These are phyloP conservation scores for Artomyces pyxidatus DNA, from an alignment of 768 basidiomycete species.

Conservation along the genomic window DNA sequence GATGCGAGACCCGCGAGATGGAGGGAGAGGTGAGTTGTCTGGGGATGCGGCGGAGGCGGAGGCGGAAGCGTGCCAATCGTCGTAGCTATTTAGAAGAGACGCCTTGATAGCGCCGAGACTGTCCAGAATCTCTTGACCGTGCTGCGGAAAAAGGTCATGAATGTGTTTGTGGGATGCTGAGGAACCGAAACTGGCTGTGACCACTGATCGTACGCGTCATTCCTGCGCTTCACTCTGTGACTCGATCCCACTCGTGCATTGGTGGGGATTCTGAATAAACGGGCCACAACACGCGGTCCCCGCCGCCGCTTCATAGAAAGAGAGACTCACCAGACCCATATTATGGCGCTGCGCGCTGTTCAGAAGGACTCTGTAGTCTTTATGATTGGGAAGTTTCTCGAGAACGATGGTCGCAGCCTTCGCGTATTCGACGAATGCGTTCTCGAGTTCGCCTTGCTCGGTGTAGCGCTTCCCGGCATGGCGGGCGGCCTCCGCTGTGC, in stretches of 20 bases:
- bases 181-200: too few species aligned
- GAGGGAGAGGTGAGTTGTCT: too few species aligned
- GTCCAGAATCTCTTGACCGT: slow-evolving; percentile 68
- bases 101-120: slow-evolving; percentile 59
- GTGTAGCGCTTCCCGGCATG: slow-evolving; percentile 42
- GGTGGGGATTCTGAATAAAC: too few species aligned
- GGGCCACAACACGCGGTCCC: too few species aligned
- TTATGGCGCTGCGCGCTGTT: slow-evolving; percentile 54
- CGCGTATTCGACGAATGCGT: slow-evolving; percentile 65
- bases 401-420: slow-evolving; percentile 71
- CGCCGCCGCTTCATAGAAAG: background rate
- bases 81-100: slow-evolving; percentile 52
- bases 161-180: too few species aligned
- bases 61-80: slow-evolving; percentile 40
- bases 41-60: slow-evolving; percentile 8
- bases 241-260: too few species aligned
- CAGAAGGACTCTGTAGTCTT: slow-evolving; percentile 51
- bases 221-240: too few species aligned
- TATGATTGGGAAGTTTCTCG: slow-evolving; percentile 69
- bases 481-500: slow-evolving; percentile 54
- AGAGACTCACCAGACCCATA: slow-evolving; percentile 54
- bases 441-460: slow-evolving; percentile 51
- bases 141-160: slow-evolving; percentile 32
- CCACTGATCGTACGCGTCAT: too few species aligned
- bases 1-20: background rate